Evolutionary conservation across 768 basidiomycete species (phyloP), one percentile per base, ranked within the genome.

Genomic region (Lactifluus piperatus): DNA sequence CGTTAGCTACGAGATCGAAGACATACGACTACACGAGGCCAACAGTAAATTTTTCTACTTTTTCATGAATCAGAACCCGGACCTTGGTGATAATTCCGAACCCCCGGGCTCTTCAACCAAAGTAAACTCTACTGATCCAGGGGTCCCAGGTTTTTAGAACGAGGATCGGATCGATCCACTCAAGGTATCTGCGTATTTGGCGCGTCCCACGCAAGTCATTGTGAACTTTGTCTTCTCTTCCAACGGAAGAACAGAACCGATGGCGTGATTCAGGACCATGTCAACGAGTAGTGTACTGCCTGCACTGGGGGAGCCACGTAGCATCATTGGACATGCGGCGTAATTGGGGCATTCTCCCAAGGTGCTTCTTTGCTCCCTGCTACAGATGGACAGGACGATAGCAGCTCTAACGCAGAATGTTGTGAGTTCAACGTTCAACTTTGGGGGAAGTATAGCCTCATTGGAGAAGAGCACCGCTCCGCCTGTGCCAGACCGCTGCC

Each of bases 111-210:
- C 2, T 29, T 20, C 27, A 18, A 26, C 36, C 14, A 47, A 43
- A 53, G 51, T 29, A 41, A 53, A 41, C 50, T 44, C n/a, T 44
- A 29, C 50, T 24, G 24, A 26, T 48, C 37, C 46, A 54, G 44
- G 43, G 57, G 44, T 45, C 44, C 26, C 53, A 39, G 26, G 11
- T 24, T 50, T 55, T 41, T 47, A 41, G 39, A 59, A 54, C 41
- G 53, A 54, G 58, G 48, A 34, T 51, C 58, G 58, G 58, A 60
- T 60, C 58, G 58, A 55, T 60, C 58, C 47, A 43, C 48, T 43
- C 5, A 37, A 58, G 11, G 24, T 26, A 41, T 53, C 45, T 30
- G 57, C 26, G 37, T 29, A 43, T 53, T 47, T 30, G 45, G 36
- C 45, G 26, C 10, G 43, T 24, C 50, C n/a, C 56, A 57, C 27